Conservation (phyloP, 148 eudicot genomes). For the Vaccinium macrocarpon region DNA sequence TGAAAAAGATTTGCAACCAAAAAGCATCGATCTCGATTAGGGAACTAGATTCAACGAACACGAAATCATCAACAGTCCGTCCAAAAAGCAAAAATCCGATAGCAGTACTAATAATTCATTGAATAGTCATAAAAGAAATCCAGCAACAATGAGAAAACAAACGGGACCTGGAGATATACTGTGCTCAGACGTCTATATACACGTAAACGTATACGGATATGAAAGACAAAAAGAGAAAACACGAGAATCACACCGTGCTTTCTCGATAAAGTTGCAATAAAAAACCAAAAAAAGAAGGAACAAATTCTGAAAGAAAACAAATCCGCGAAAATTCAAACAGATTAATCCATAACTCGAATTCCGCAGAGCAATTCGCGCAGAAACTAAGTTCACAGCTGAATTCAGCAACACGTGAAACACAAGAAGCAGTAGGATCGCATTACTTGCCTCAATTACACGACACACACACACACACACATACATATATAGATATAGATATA, state of each 20-base stretch:
- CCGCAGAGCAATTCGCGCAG: neutral
- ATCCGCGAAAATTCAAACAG: neutral
- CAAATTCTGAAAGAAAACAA: neutral
- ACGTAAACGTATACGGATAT: no score
- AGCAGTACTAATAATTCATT: conserved; percentile 11
- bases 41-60: neutral
- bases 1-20: neutral
- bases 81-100: neutral
- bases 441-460: neutral
- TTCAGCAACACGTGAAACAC: neutral
- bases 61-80: neutral
- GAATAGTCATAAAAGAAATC: neutral
- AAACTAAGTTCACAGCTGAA: neutral
- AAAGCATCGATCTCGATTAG: neutral
- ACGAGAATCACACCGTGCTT: conserved; percentile 7
- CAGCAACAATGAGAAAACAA: neutral
- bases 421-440: neutral
- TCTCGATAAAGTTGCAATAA: neutral
- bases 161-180: neutral
- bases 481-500: no score
- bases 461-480: neutral
- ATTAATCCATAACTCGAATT: neutral
- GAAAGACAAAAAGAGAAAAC: neutral
- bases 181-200: neutral
- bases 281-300: neutral